Base-by-base conservation (phyloP, 2,329 filamentous ascomycete genomes). In the Arthrinium puccinioides region DNA sequence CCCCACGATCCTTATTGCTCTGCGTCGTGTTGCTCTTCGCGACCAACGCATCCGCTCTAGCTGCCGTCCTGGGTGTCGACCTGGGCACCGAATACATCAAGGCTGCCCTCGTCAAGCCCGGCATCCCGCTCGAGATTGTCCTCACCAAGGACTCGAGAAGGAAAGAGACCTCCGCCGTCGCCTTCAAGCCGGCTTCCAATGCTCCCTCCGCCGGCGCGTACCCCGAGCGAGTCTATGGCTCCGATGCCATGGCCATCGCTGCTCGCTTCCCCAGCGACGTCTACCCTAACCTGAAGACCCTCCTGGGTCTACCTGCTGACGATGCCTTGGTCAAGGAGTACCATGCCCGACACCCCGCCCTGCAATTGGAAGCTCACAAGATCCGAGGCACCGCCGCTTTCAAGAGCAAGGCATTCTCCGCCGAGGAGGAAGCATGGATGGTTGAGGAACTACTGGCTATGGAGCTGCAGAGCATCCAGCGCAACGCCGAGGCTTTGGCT, bases 61-160 rank as follows among this genome's bases (percentile, higher is more conserved):
- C 87, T 8, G 87, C 87, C 37, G 89, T 97, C 14, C 70, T 98
- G 16, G 92, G 92, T 45, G 76, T 98, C 53, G 92, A 98, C 63
- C 73, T 98, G 38, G 92, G 92, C 49, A 96, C 92, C 39, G 87
- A 95, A 61, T 96, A 94, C 66, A 85, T 98, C 67, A 98, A 97
- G 69, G 90, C 90, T 20, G 82, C 86, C 11, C 77, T 98, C 28
- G 90, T 98, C 44, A 97, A 97, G 67, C 92, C 92, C 3, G 92
- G 92, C 43, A 90, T 94, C 36, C 92, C 92, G 9, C 86, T 98
- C 57, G 92, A 98, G 50, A 97, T 98, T 48, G 90, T 98, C 60
- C 76, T 96, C 39, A 96, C 89, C 21, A 98, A 97, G 61, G 92
- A 98, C 66, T 96, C 92, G 21, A 86, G 94, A 62, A 84, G 92